Percentiles rank a stretch among this genome's conserved stretches.
Evolutionary conservation across 2,329 filamentous ascomycete species (phyloP).

Genomic region (Neofusicoccum cordaticola): DNA sequence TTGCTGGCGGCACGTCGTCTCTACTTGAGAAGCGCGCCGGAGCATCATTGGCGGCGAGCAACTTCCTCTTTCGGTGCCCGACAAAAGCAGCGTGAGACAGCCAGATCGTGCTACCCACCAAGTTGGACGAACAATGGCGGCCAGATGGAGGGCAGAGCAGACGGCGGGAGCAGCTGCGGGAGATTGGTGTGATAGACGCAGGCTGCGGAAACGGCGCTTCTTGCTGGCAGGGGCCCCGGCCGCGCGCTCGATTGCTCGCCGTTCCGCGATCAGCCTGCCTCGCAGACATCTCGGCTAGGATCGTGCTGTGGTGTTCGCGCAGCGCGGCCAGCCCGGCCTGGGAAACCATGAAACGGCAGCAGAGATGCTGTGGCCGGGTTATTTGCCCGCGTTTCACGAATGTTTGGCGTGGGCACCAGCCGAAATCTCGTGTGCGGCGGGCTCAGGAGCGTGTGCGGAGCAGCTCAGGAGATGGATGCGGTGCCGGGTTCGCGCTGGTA

Average conservation of each 20-base stretch:
- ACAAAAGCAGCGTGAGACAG: not conserved
- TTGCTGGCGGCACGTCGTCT: too few species aligned
- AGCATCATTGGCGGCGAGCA: not conserved
- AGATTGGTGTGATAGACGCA: conserved; percentile 11
- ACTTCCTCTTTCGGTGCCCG: not conserved
- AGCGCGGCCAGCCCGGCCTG: not conserved
- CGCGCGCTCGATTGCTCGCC: not conserved
- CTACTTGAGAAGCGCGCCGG: too few species aligned
- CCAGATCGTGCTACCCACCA: not conserved
- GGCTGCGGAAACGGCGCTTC: conserved; percentile 7
- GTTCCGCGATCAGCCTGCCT: not conserved
- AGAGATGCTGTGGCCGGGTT: not conserved
- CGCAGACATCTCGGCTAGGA: not conserved
- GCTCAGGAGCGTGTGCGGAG: not conserved
- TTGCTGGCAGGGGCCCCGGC: not conserved
- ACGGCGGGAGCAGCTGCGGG: not conserved
- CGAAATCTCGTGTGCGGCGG: not conserved
- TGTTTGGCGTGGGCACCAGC: not conserved
- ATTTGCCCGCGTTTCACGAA: conserved; percentile 3
- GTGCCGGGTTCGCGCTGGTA: conserved; percentile 7
- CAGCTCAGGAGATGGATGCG: conserved; percentile 5
- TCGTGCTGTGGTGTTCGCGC: conserved; percentile 9
- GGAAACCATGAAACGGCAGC: not conserved
- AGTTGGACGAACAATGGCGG: not conserved
- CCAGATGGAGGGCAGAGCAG: not conserved